Conservation (phyloP, 345 rosid genomes). For the Moricandia moricandioides region DNA sequence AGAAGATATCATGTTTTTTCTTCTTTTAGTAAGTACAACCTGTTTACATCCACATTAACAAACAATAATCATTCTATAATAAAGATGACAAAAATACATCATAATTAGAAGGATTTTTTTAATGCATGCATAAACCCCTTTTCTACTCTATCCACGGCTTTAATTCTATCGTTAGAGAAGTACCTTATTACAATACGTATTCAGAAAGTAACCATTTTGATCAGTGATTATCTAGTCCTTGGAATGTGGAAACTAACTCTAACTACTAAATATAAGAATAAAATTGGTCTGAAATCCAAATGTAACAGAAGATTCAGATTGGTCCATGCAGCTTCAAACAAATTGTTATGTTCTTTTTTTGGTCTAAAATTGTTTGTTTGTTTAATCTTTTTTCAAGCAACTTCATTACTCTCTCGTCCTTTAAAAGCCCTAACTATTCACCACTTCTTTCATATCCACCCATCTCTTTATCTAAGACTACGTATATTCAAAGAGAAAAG, state of each 20-base stretch:
- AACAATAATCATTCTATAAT: neutral
- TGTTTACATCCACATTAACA: neutral
- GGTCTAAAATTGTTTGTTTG: neutral
- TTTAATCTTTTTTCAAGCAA: neutral
- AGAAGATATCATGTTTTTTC: neutral
- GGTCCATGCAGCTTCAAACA: conserved; percentile 11
- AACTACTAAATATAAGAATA: neutral
- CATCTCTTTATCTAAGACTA: neutral
- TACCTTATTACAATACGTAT: neutral
- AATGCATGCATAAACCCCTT: neutral
- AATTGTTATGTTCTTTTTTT: neutral
- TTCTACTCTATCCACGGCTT: neutral
- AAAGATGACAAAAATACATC: neutral
- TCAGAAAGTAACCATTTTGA: neutral
- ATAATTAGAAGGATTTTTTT: neutral
- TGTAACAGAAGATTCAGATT: conserved; percentile 5
- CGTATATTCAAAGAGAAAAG: neutral
- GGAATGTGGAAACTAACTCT: neutral
- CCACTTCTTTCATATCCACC: neutral
- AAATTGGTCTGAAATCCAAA: neutral
- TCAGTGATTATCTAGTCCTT: neutral
- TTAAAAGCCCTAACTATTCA: conserved; percentile 7
- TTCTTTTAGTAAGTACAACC: neutral
- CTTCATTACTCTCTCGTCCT: neutral
- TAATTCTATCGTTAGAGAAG: neutral